Conservation (phyloP, 768 basidiomycete species). For the Cystobasidium tubakii region DNA sequence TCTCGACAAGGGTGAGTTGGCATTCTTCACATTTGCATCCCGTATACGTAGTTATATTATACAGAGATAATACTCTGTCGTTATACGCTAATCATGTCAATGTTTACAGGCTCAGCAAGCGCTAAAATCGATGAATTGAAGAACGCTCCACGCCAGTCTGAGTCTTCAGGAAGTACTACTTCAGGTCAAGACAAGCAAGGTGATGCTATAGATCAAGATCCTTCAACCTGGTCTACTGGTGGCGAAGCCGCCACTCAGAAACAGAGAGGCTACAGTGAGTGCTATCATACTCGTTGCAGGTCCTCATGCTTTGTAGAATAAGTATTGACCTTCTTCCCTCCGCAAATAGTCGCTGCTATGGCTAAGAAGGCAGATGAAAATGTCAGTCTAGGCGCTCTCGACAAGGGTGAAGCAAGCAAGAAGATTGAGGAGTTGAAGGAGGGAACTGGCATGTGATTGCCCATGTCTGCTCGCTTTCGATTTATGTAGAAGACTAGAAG, state of each 20-base stretch:
- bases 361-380: slow-evolving; percentile 32
- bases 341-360: slow-evolving; percentile 27
- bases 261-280: slow-evolving; percentile 31
- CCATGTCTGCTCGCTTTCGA: background rate
- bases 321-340: background rate
- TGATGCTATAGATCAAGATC: slow-evolving; percentile 29
- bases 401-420: slow-evolving; percentile 31
- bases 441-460: slow-evolving; percentile 25
- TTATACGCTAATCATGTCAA: too few species aligned
- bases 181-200: slow-evolving; percentile 21
- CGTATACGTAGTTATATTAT: too few species aligned
- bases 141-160: slow-evolving; percentile 5
- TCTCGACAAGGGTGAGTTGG: slow-evolving; percentile 33
- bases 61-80: too few species aligned
- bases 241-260: slow-evolving; percentile 30
- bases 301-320: too few species aligned
- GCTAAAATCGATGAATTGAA: slow-evolving; percentile 30
- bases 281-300: too few species aligned
- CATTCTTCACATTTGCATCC: background rate
- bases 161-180: slow-evolving; percentile 11
- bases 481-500: background rate
- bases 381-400: slow-evolving; percentile 15
- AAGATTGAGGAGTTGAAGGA: slow-evolving; percentile 34
- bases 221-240: slow-evolving; percentile 27
- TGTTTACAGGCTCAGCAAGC: slow-evolving; percentile 17